Evolutionary conservation across 225 moss, liverwort and hornwort genomes (phyloP).

Genomic region (Pseudisothecium myosuroides): DNA sequence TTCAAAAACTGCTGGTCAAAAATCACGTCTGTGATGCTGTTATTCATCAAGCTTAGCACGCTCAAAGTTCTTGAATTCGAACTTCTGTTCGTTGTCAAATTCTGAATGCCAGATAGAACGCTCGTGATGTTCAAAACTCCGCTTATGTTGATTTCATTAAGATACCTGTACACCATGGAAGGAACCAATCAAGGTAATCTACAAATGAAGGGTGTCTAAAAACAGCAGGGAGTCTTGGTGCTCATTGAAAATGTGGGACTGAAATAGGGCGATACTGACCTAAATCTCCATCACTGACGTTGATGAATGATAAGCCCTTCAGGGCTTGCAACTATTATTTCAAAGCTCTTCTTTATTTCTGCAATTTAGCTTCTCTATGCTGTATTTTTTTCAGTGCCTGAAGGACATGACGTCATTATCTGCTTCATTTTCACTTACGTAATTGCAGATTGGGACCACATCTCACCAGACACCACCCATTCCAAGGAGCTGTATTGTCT

Average conservation of each 20-base stretch:
- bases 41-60: conserved; percentile 15
- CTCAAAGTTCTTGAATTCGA: not conserved
- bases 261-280: not conserved
- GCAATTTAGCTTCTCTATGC: not conserved
- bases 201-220: not conserved
- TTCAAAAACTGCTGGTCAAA: not conserved
- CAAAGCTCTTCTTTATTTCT: not conserved
- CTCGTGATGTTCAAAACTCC: conserved; percentile 9
- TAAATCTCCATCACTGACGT: not conserved
- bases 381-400: not conserved
- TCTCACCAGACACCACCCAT: not conserved
- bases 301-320: not conserved
- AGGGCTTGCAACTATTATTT: not conserved
- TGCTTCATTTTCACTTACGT: not conserved
- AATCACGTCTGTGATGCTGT: conserved; percentile 6
- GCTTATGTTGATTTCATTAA: not conserved
- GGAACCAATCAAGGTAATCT: not conserved
- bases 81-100: not conserved
- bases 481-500: not conserved
- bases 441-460: not conserved
- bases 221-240: not conserved
- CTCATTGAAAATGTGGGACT: not conserved
- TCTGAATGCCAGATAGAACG: not conserved
- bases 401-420: not conserved
- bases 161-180: not conserved